phyloP scores from a whole-genome alignment of 2,329 filamentous ascomycete species.

The Dichotomopilus funicola region DNA sequence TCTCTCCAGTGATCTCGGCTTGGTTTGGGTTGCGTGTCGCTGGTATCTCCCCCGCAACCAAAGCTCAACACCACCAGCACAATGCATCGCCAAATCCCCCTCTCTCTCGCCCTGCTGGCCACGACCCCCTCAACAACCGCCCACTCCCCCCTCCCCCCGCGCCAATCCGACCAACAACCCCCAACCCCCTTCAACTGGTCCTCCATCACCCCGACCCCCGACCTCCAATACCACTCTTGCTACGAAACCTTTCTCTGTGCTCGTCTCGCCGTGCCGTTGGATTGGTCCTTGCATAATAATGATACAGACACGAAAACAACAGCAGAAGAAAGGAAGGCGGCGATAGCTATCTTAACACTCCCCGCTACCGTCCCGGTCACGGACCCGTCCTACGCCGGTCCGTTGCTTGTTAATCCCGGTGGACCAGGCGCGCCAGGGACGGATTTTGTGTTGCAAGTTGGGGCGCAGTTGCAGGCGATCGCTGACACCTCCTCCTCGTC shows the following conservation, averaged over 20 bases:
- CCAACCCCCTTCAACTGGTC: constrained; percentile 7
- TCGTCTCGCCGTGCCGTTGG: constrained; percentile 40
- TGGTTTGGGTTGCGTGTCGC: too few relatives aligned
- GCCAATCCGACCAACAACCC: too few relatives aligned
- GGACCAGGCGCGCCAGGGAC: constrained; percentile 39
- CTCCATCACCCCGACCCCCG: constrained; percentile 6
- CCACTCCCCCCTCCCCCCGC: too few relatives aligned
- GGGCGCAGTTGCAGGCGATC: constrained; percentile 28
- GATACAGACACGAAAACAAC: constrained; percentile 21
- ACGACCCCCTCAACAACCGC: too few relatives aligned
- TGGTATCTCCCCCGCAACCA: too few relatives aligned
- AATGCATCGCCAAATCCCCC: too few relatives aligned
- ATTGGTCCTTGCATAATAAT: constrained; percentile 27
- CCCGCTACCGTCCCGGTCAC: constrained; percentile 26
- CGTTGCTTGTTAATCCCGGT: constrained; percentile 39
- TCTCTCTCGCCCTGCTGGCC: too few relatives aligned
- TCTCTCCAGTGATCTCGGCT: too few relatives aligned
- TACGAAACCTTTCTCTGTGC: constrained; percentile 31
- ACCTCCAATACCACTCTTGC: constrained; percentile 14
- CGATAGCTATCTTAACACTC: constrained; percentile 31
- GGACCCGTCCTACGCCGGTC: constrained; percentile 32
- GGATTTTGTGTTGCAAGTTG: constrained; percentile 24
- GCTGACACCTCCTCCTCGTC: constrained; percentile 23
- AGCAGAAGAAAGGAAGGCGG: constrained; percentile 21
- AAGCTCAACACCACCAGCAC: too few relatives aligned